phyloP scores from a whole-genome alignment of 2,329 filamentous ascomycete genomes.

The Neonectria coccinea region DNA sequence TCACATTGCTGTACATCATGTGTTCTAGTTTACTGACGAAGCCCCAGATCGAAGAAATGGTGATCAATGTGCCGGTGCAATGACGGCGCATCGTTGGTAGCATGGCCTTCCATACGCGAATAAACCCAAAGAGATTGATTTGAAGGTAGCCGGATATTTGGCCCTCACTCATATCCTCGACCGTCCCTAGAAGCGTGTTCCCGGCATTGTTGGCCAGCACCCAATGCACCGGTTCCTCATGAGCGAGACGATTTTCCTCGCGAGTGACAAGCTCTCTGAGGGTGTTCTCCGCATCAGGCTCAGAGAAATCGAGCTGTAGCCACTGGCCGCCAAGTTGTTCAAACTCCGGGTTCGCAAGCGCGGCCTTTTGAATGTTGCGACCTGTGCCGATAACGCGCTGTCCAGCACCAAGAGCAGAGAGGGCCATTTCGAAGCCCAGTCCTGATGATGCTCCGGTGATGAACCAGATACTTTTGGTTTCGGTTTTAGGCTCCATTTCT shows the following conservation, averaged over 20 bases:
- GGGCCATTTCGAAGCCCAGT: conserved; percentile 22
- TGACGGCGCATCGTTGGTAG: no score
- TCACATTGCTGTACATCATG: no score
- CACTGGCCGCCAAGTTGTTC: conserved; percentile 9
- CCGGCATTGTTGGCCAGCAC: no score
- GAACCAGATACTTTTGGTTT: conserved; percentile 11
- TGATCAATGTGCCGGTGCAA: no score
- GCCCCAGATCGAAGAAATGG: no score
- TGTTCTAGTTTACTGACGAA: no score
- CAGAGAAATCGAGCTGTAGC: conserved; percentile 8
- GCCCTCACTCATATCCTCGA: conserved; percentile 23
- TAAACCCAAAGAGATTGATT: no score
- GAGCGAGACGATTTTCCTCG: conserved; percentile 1
- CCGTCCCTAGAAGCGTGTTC: conserved; percentile 11
- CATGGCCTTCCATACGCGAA: no score
- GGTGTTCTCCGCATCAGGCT: neutral
- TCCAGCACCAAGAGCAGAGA: conserved; percentile 20
- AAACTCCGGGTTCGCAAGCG: conserved; percentile 1
- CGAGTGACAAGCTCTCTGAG: neutral
- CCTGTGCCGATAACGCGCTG: conserved; percentile 23
- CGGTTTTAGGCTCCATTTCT: neutral
- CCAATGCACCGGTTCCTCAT: no score
- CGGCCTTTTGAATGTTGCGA: conserved; percentile 13
- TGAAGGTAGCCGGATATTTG: conserved; percentile 17
- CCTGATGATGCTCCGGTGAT: conserved; percentile 23